Conservation (phyloP, 1,139 yeast species). For the Blastobotrys persicus region DNA sequence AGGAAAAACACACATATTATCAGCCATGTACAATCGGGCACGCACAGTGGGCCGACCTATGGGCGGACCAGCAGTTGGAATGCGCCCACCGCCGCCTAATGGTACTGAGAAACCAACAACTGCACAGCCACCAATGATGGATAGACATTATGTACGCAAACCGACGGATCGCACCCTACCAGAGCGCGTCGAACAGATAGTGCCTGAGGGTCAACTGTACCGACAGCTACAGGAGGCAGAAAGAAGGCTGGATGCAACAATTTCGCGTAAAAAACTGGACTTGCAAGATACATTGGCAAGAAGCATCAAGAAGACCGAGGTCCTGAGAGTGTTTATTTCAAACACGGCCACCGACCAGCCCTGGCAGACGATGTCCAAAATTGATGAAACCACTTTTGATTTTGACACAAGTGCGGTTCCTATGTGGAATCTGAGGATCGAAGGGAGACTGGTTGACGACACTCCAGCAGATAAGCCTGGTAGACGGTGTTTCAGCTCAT, state of each 20-base stretch:
- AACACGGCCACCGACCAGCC: slow-evolving; percentile 84
- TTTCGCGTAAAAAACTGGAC: slow-evolving; percentile 80
- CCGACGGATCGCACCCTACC: slow-evolving; percentile 77
- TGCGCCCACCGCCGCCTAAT: neutral
- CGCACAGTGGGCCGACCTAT: slow-evolving; percentile 1
- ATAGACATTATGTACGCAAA: slow-evolving; percentile 38
- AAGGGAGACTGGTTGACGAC: slow-evolving; percentile 66
- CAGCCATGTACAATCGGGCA: slow-evolving; percentile 4
- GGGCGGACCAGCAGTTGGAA: slow-evolving; percentile 1
- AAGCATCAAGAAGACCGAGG: slow-evolving; percentile 47
- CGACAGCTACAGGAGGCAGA: slow-evolving; percentile 75
- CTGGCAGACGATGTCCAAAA: slow-evolving; percentile 59
- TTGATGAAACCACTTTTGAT: slow-evolving; percentile 41
- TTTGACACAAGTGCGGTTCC: slow-evolving; percentile 42
- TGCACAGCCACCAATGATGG: slow-evolving; percentile 5
- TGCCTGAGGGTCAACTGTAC: slow-evolving; percentile 75
- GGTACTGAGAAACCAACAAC: slow-evolving; percentile 18
- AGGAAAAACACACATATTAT: neutral
- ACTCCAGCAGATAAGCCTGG: slow-evolving; percentile 36
- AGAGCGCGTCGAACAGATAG: slow-evolving; percentile 52
- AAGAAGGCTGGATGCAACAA: slow-evolving; percentile 70
- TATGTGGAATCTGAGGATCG: slow-evolving; percentile 82
- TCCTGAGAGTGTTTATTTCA: slow-evolving; percentile 76
- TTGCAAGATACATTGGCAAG: slow-evolving; percentile 64
- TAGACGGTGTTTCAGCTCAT: slow-evolving; percentile 69